A percentile compares a stretch with the other conserved stretches of the same genome.
phyloP scores from a whole-genome alignment of 2,329 filamentous ascomycete species.

The Ascochyta lentis region DNA sequence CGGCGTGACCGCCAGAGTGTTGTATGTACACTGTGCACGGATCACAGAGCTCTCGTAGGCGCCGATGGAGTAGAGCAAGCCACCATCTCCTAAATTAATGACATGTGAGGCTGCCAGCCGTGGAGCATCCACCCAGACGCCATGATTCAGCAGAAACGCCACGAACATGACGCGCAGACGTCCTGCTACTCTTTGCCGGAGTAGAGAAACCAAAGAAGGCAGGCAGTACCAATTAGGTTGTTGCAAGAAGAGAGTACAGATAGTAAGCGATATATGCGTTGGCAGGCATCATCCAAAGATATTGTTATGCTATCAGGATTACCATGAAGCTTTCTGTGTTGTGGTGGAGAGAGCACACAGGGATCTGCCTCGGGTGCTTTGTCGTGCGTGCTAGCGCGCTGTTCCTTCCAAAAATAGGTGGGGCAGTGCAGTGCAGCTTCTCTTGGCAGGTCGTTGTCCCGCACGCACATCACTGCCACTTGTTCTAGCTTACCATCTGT shows the following conservation, averaged over 20 bases:
- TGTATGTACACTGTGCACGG: too few species aligned
- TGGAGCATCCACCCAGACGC: background rate
- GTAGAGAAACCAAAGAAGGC: background rate
- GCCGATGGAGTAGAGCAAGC: background rate
- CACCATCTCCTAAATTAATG: background rate
- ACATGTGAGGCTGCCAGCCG: background rate
- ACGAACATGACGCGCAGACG: constrained; percentile 1
- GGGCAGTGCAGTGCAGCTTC: constrained; percentile 32
- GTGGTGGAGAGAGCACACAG: constrained; percentile 13
- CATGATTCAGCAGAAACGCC: constrained; percentile 9
- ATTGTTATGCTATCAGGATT: constrained; percentile 6
- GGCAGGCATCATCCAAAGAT: background rate
- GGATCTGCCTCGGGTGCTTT: constrained; percentile 26
- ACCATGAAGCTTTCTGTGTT: background rate
- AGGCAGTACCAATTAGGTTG: background rate
- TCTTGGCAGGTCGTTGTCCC: constrained; percentile 25
- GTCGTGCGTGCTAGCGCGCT: constrained; percentile 19
- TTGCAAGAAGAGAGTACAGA: background rate
- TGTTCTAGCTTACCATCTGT: constrained; percentile 13
- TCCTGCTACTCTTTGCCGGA: background rate
- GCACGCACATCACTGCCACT: constrained; percentile 30
- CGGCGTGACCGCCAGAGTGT: background rate
- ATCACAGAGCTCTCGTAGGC: background rate
- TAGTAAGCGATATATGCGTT: background rate
- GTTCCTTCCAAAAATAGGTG: constrained; percentile 36